These are phyloP conservation scores for Yarrowia alimentaria DNA, from an alignment of 805 yeast genomes.

Conservation along the genomic window DNA sequence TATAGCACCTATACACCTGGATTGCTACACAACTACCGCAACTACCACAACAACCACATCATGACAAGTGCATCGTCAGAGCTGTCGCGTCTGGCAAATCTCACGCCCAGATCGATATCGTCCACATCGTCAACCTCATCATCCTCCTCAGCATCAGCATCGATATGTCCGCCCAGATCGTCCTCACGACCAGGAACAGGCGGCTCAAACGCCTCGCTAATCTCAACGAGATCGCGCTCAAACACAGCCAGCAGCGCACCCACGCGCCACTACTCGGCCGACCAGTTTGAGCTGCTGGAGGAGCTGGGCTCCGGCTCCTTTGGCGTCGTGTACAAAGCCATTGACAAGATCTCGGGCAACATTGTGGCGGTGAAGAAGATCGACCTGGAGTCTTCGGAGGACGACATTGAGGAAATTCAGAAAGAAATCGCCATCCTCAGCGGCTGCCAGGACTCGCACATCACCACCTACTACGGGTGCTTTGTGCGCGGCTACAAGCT, in stretches of 20 bases:
- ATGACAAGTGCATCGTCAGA: slow-evolving; percentile 12
- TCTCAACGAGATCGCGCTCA: too few relatives aligned
- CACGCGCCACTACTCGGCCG: slow-evolving; percentile 39
- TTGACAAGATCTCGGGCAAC: slow-evolving; percentile 41
- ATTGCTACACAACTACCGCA: too few relatives aligned
- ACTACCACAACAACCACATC: background rate
- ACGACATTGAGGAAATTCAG: slow-evolving; percentile 65
- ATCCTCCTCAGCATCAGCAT: slow-evolving; percentile 37
- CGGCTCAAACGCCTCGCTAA: slow-evolving; percentile 24
- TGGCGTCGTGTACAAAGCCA: slow-evolving; percentile 35
- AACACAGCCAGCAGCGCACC: too few relatives aligned
- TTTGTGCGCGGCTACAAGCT: slow-evolving; percentile 62
- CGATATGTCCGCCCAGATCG: slow-evolving; percentile 6
- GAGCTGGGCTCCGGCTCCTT: slow-evolving; percentile 35
- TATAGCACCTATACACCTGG: too few relatives aligned
- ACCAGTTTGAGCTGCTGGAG: slow-evolving; percentile 47
- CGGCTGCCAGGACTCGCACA: slow-evolving; percentile 59
- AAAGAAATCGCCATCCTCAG: slow-evolving; percentile 79
- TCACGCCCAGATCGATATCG: slow-evolving; percentile 6
- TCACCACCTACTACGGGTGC: slow-evolving; percentile 67
- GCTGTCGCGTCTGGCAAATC: slow-evolving; percentile 10
- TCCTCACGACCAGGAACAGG: slow-evolving; percentile 1
- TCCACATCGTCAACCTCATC: slow-evolving; percentile 32
- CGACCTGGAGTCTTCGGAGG: slow-evolving; percentile 73
- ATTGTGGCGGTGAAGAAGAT: slow-evolving; percentile 84